Base-by-base conservation (phyloP, 805 yeast genomes). In the Cyberlindnera petersonii region DNA sequence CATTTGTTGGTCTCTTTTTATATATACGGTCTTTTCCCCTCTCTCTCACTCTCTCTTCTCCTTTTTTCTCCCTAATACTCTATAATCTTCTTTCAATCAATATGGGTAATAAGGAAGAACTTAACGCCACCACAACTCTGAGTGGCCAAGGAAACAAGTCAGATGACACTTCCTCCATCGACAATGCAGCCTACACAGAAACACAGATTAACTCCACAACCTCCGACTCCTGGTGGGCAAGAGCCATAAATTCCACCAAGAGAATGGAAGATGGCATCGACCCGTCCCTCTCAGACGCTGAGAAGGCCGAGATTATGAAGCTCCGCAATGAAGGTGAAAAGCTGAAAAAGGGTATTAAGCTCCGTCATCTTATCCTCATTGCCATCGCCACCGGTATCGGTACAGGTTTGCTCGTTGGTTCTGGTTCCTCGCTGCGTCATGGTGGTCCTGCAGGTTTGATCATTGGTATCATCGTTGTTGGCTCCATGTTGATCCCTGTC, bases 301-400 rank as follows among this genome's bases (percentile, higher is more conserved):
- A 66, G 66, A 71, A 41, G 37, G 59, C 55, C 14, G 56, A 55
- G 42, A 44, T 56, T 5, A 21, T 47, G 8, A 39, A 32, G 15
- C 37, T 40, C 20, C 43, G 47, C 31, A 47, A 43, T 30, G 56
- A 54, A 42, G 60, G 60, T 54, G 57, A 59, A 60, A 68, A 59
- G 34, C 45, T 64, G 41, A 59, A 61, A 33, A 63, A 64, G 41
- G 55, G 62, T 14, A 59, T 67, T 33, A 53, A 56, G 28, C 53
- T 66, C 6, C 68, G 87, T 54, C 89, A 82, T 59, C 66, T 83
- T 53, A 76, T 79, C 43, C 75, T 84, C 81, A 81, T 83, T 50
- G 81, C 87, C 27, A 71, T 83, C 29, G 86, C 86, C 23, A 83
- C 86, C 24, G 77, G 82, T 49, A 77, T 82, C 35, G 91, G 91